phyloP scores from a whole-genome alignment of 2,329 filamentous ascomycete genomes.

The Fusarium sp. region DNA sequence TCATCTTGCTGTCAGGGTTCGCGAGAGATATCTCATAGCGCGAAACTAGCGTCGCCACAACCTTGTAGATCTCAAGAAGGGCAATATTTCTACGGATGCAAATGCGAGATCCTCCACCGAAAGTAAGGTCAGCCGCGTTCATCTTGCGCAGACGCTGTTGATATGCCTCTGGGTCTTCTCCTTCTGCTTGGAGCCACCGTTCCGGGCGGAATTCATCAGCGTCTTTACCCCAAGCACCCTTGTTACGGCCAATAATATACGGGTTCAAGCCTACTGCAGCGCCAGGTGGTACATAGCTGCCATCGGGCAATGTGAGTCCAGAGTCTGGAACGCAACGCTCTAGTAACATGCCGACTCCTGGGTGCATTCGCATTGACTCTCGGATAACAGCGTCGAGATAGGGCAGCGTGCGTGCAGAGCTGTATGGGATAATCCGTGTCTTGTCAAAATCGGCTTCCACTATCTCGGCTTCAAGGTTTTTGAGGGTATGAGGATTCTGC shows the following conservation, averaged over 20 bases:
- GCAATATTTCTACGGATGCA: constrained; percentile 56
- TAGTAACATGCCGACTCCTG: constrained; percentile 60
- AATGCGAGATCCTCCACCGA: constrained; percentile 53
- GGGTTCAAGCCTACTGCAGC: constrained; percentile 60
- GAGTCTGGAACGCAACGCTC: constrained; percentile 62
- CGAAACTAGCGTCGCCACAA: constrained; percentile 61
- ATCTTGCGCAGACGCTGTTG: constrained; percentile 53
- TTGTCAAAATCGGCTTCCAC: background rate
- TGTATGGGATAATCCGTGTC: constrained; percentile 10
- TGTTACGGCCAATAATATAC: constrained; percentile 58
- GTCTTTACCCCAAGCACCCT: constrained; percentile 60
- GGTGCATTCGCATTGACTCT: constrained; percentile 64
- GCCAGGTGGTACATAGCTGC: constrained; percentile 53
- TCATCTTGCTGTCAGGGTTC: constrained; percentile 34
- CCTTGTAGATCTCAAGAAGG: constrained; percentile 54
- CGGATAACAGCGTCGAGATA: constrained; percentile 62
- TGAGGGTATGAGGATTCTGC: constrained; percentile 48
- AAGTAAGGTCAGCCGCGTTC: constrained; percentile 55
- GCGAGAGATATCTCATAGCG: constrained; percentile 58
- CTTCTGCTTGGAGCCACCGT: constrained; percentile 59
- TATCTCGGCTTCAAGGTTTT: constrained; percentile 31
- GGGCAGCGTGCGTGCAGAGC: constrained; percentile 22
- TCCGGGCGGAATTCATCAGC: constrained; percentile 62
- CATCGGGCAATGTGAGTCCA: constrained; percentile 54
- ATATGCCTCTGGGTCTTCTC: constrained; percentile 43